Evolutionary conservation across 1,284 basidiomycete genomes (phyloP).

Genomic region (Porogramme epimiltina): DNA sequence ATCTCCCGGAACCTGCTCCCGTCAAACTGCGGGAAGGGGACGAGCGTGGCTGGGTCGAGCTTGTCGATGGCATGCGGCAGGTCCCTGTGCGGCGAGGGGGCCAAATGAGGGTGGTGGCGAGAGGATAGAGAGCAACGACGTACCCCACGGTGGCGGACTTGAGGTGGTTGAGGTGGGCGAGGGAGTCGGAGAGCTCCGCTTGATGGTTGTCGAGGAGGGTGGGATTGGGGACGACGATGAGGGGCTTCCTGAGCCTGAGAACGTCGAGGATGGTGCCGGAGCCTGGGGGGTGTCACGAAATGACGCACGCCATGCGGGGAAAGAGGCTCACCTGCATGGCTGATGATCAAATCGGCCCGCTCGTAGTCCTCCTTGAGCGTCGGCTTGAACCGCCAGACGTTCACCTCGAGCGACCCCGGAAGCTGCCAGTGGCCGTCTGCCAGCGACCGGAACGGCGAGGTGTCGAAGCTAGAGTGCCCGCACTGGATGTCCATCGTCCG

Average conservation of each 20-base stretch:
- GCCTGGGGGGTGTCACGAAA: slow-evolving; percentile 49
- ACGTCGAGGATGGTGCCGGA: slow-evolving; percentile 94
- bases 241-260: slow-evolving; percentile 69
- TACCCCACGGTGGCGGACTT: slow-evolving; percentile 61
- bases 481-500: slow-evolving; percentile 70
- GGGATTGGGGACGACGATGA: slow-evolving; percentile 90
- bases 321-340: slow-evolving; percentile 81
- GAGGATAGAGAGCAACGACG: slow-evolving; percentile 28
- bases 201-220: slow-evolving; percentile 94
- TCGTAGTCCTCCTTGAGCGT: slow-evolving; percentile 68
- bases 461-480: slow-evolving; percentile 49
- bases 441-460: slow-evolving; percentile 18
- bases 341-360: slow-evolving; percentile 78
- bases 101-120: not conserved
- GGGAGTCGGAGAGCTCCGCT: slow-evolving; percentile 79
- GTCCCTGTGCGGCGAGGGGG: slow-evolving; percentile 40
- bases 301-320: slow-evolving; percentile 6
- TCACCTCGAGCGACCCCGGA: slow-evolving; percentile 50
- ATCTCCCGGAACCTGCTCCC: slow-evolving; percentile 63
- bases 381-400: slow-evolving; percentile 74
- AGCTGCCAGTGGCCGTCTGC: slow-evolving; percentile 30
- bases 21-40: slow-evolving; percentile 69
- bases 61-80: slow-evolving; percentile 52
- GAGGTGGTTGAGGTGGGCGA: slow-evolving; percentile 67
- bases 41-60: slow-evolving; percentile 47